A percentile compares a stretch with the other conserved stretches of the same genome.
phyloP scores from a whole-genome alignment of 1,284 basidiomycete species.

The Cryptococcus depauperatus region DNA sequence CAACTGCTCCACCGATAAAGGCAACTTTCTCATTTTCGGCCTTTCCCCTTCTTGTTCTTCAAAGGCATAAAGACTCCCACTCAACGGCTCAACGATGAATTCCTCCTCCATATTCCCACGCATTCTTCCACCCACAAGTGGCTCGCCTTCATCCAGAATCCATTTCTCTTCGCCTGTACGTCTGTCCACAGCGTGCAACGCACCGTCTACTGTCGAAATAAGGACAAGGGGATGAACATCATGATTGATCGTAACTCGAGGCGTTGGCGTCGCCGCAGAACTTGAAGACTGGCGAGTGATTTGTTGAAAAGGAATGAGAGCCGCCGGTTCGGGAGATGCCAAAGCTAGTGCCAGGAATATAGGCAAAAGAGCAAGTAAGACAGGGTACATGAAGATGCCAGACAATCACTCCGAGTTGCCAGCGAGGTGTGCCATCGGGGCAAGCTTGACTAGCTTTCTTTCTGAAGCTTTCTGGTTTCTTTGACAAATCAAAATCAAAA shows the following conservation, averaged over 20 bases:
- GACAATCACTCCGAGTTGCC: too few species aligned
- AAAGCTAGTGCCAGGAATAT: too few species aligned
- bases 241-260: conserved; percentile 30
- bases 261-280: conserved; percentile 4
- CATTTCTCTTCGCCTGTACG: conserved; percentile 35
- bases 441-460: too few species aligned
- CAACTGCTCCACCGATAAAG: conserved; percentile 43
- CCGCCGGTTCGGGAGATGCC: conserved; percentile 12
- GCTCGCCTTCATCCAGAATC: conserved; percentile 38
- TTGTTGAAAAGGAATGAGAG: conserved; percentile 9
- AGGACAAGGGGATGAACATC: conserved; percentile 43
- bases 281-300: conserved; percentile 3
- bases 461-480: neutral
- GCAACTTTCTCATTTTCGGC: conserved; percentile 39
- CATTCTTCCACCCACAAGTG: conserved; percentile 35
- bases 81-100: conserved; percentile 44
- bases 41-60: conserved; percentile 31
- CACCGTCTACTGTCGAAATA: conserved; percentile 43
- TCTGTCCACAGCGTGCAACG: conserved; percentile 42
- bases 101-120: conserved; percentile 28
- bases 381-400: conserved; percentile 4
- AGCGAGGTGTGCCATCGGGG: neutral
- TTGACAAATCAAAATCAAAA: too few species aligned
- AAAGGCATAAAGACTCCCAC: conserved; percentile 41
- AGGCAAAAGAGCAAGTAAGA: conserved; percentile 7